Base-by-base conservation (phyloP, 495 filamentous ascomycete genomes). In the Umbilicaria muhlenbergii region DNA sequence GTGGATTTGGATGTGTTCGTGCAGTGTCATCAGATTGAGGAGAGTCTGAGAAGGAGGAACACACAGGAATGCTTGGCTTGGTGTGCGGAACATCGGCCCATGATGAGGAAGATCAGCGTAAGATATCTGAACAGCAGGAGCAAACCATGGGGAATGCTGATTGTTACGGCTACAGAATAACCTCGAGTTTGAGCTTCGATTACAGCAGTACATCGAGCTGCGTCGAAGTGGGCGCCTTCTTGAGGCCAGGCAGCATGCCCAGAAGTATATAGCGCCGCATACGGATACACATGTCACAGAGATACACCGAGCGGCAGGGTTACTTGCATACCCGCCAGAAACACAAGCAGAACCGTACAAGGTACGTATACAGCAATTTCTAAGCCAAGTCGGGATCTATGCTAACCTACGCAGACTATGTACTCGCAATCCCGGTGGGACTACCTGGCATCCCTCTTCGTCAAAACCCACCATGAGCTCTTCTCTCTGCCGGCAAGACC, bases 141-240 rank as follows among this genome's bases (percentile, higher is more conserved):
- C 15, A 19, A 17, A 14, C 4, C 6, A 36, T n/a, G 5, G 34
- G 12, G 32, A 13, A 39, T 42, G 38, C 57, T 69, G 47, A 70
- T 45, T 14, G n/a, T 48, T 36, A 14, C 24, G 28, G 18, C 11
- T 31, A 14, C 59, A 89, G 80, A 86, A 80, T 51, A 86, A 82
- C 40, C 72, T 98, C 21, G 92, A 96, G 58, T 91, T 93, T 56
- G 81, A 93, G 68, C 72, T 98, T 10, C 77, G 92, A n/a, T 68
- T 92, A 50, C 91, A 98, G 61, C 86, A 96, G 57, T 95, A 83
- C 58, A 87, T 96, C 49, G 91, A 96, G 57, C 69, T 95, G 44
- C 73, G 92, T 41, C 70, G 91, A 35, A 75, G 65, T 32, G 69
- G 70, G 36, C 83, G 81, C 50, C 68, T 80, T 19, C 53, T 77